Evolutionary conservation across 2,329 filamentous ascomycete genomes (phyloP).

Genomic region (Diaporthe nobilis): DNA sequence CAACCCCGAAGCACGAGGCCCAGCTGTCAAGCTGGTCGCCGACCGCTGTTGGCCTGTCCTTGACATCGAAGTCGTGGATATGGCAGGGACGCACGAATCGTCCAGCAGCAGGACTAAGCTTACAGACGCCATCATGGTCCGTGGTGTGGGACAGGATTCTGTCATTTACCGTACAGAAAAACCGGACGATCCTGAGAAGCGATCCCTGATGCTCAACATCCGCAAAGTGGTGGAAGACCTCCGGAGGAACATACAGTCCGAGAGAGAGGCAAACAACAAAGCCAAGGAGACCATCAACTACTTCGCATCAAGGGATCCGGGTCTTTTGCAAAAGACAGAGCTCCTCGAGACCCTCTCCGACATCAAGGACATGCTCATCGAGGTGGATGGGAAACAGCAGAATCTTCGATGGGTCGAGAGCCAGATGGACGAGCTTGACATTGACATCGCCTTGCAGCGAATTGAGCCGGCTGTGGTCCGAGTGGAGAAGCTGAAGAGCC

Average conservation of each 20-base stretch:
- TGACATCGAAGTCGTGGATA: slow-evolving; percentile 93
- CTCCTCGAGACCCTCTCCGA: slow-evolving; percentile 83
- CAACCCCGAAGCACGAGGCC: slow-evolving; percentile 65
- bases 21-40: slow-evolving; percentile 84
- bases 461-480: slow-evolving; percentile 88
- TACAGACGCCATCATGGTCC: slow-evolving; percentile 89
- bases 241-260: slow-evolving; percentile 85
- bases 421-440: slow-evolving; percentile 96
- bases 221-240: slow-evolving; percentile 94
- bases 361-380: slow-evolving; percentile 90
- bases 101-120: slow-evolving; percentile 74
- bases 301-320: slow-evolving; percentile 83
- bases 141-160: slow-evolving; percentile 87
- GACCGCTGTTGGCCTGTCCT: slow-evolving; percentile 95
- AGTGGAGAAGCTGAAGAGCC: slow-evolving; percentile 86
- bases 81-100: slow-evolving; percentile 76
- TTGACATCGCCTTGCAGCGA: slow-evolving; percentile 91
- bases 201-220: slow-evolving; percentile 86
- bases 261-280: slow-evolving; percentile 89
- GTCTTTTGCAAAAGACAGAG: slow-evolving; percentile 83
- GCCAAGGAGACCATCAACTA: slow-evolving; percentile 89
- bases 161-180: slow-evolving; percentile 96
- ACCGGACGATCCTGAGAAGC: slow-evolving; percentile 83
- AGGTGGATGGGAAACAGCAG: slow-evolving; percentile 96
- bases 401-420: slow-evolving; percentile 96